A percentile compares a stretch with the other conserved stretches of the same genome.
Conservation (phyloP, 805 yeast genomes). For the Yamadazyma tumulicola region DNA sequence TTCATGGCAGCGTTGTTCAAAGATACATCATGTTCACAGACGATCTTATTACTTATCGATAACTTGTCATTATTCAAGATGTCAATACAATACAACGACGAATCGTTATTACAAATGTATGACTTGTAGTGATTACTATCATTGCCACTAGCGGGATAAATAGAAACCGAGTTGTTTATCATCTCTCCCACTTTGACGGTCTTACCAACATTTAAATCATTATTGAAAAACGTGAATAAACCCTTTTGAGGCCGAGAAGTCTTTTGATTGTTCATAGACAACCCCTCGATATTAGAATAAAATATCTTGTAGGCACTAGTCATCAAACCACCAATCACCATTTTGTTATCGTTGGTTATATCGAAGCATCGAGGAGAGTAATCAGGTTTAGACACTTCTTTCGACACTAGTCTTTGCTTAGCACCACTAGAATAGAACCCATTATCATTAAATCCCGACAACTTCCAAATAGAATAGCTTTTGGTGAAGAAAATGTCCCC, state of each 20-base stretch:
- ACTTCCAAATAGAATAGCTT: constrained; percentile 47
- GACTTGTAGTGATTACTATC: constrained; percentile 43
- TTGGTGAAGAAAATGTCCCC: constrained; percentile 55
- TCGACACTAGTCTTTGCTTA: constrained; percentile 14
- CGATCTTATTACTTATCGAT: constrained; percentile 39
- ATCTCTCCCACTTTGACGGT: constrained; percentile 69
- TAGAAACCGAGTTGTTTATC: constrained; percentile 75
- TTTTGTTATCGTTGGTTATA: constrained; percentile 45
- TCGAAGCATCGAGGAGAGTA: constrained; percentile 71
- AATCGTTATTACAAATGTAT: constrained; percentile 81
- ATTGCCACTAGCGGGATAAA: constrained; percentile 41
- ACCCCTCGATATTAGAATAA: constrained; percentile 20
- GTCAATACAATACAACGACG: constrained; percentile 61
- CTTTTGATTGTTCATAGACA: constrained; percentile 8
- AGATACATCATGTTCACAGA: constrained; percentile 55
- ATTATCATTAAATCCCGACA: constrained; percentile 31
- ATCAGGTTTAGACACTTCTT: constrained; percentile 47
- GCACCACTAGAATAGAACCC: too few species aligned
- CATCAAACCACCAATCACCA: constrained; percentile 48
- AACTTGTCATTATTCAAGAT: constrained; percentile 44
- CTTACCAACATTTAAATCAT: constrained; percentile 42
- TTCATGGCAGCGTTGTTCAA: constrained; percentile 71
- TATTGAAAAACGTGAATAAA: constrained; percentile 54
- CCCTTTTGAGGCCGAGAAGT: constrained; percentile 47
- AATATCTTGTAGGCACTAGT: constrained; percentile 35